Percentiles rank a stretch among this genome's conserved stretches.
These are phyloP conservation scores for Annona squamosa DNA, from an alignment of 164 flowering plant genomes.

Conservation along the genomic window DNA sequence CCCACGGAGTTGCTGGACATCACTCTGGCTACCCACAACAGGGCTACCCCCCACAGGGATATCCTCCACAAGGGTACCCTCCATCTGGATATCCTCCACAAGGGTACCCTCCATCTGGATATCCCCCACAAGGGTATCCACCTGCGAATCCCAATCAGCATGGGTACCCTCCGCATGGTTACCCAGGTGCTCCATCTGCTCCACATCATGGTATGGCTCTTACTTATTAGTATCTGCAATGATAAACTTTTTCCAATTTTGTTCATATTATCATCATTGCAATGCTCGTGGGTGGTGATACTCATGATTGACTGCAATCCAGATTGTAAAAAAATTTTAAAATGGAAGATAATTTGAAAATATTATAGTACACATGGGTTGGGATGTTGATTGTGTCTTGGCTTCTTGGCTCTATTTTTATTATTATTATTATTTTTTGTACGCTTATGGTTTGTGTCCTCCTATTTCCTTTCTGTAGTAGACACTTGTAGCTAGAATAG, in stretches of 20 bases:
- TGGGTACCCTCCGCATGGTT: slow-evolving; percentile 39
- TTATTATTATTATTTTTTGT: too few relatives aligned
- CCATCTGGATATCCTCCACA: slow-evolving; percentile 26
- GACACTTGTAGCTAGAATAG: too few relatives aligned
- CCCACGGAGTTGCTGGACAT: slow-evolving; percentile 26
- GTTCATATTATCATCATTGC: background rate
- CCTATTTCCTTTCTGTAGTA: too few relatives aligned
- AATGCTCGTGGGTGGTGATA: background rate
- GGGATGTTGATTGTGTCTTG: too few relatives aligned
- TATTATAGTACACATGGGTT: too few relatives aligned
- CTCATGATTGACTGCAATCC: background rate
- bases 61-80: slow-evolving; percentile 17
- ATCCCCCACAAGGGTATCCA: slow-evolving; percentile 23
- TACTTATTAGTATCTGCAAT: background rate
- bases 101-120: slow-evolving; percentile 32
- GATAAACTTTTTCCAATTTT: too few relatives aligned
- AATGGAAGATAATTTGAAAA: too few relatives aligned
- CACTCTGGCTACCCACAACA: slow-evolving; percentile 22
- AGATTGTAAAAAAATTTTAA: too few relatives aligned
- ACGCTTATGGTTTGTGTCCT: too few relatives aligned
- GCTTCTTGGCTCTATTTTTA: too few relatives aligned
- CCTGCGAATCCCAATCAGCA: slow-evolving; percentile 34
- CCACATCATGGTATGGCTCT: slow-evolving; percentile 15
- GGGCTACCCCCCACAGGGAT: slow-evolving; percentile 26
- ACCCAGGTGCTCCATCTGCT: slow-evolving; percentile 31